Conservation (phyloP, 1,284 basidiomycete species). For the Ceratobasidium sp. region DNA sequence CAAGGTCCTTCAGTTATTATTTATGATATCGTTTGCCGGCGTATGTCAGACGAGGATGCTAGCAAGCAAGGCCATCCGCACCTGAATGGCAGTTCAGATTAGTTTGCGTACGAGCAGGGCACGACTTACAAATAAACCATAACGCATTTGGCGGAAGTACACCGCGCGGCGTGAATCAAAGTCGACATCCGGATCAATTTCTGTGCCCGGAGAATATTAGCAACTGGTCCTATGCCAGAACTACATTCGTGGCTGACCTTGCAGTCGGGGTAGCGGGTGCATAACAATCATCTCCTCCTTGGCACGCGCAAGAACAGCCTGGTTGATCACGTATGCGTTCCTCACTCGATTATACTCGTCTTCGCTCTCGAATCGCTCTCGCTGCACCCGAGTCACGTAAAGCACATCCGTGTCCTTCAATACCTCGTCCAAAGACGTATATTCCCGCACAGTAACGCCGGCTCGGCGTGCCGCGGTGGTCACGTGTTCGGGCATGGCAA, state of each 20-base stretch:
- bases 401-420: conserved; percentile 95
- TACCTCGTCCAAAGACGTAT: conserved; percentile 89
- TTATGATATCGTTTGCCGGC: no score
- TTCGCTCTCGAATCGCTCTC: conserved; percentile 88
- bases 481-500: conserved; percentile 91
- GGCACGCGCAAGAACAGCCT: conserved; percentile 88
- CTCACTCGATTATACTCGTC: conserved; percentile 92
- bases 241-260: conserved; percentile 64
- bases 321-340: conserved; percentile 93
- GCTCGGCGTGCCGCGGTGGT: conserved; percentile 85
- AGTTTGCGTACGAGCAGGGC: background rate
- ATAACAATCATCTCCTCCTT: conserved; percentile 98
- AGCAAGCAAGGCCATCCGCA: conserved; percentile 80
- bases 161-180: conserved; percentile 94
- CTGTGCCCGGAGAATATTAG: conserved; percentile 56
- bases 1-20: no score
- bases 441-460: conserved; percentile 82
- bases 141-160: conserved; percentile 99
- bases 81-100: conserved; percentile 56
- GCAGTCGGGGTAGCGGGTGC: conserved; percentile 95
- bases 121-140: conserved; percentile 89
- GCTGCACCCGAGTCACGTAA: conserved; percentile 96
- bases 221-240: background rate
- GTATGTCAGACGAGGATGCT: conserved; percentile 65
- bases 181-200: conserved; percentile 99